Evolutionary conservation across 768 basidiomycete species (phyloP), one percentile per base, ranked within the genome.

Genomic region (Leucosporidium creatinivorum): DNA sequence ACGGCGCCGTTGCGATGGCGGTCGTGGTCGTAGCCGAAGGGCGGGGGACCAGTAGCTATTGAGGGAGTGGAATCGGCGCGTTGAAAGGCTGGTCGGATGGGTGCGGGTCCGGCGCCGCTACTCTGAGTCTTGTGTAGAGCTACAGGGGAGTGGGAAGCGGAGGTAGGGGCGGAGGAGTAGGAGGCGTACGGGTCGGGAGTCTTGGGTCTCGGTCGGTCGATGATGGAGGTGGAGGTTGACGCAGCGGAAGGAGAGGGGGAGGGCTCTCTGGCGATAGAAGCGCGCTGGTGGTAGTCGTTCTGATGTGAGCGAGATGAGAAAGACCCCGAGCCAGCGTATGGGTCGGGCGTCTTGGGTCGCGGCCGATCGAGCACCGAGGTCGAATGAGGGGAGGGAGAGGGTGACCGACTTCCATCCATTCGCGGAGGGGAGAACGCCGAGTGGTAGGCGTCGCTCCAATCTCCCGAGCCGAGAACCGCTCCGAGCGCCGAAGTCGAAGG

Each of bases 291-390:
- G 1, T 48, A 57, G 4, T 58, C 49, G 49, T 5, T 58, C 15
- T 49, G 63, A 30, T 18, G 28, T 26, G 57, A 3, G 31, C 26
- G n/a, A 15, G 51, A 48, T 19, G 44, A 30, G 47, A 36, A 48
- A 23, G 52, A n/a, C 2, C 48, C 33, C 3, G 48, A 15, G 26
- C 36, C n/a, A 2, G 65, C 56, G 59, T 30, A 52, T 3, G 63
- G 48, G 28, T 65, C 68, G 1, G 68, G 60, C 21, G 60, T 62
- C 39, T 49, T 65, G 0, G 63, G 68, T 4, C 68, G 68, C 4
- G 52, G 51, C 1, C 69, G 65, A 59, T 66, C 65, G 28, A 70
- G 69, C 7, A 67, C 25, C 1, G 55, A 58, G 44, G 44, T 47
- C 23, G 44, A 8, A 5, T 10, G 31, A 6, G 57, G 33, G 33